These are phyloP conservation scores for Fraxinus sp. DNA, from an alignment of 305 asterid species.

Conservation along the genomic window DNA sequence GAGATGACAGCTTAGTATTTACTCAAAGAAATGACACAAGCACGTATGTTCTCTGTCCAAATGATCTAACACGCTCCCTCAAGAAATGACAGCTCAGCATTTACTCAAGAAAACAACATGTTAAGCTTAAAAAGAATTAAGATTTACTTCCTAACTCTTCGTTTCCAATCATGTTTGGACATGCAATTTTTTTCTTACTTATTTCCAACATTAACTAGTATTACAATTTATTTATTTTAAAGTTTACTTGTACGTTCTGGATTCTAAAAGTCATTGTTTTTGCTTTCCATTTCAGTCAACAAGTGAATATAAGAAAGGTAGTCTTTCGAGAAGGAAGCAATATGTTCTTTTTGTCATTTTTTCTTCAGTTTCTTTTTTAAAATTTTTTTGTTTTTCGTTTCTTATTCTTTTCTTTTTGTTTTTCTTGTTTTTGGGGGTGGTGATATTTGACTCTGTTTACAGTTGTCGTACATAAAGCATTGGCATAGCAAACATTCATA, in stretches of 20 bases:
- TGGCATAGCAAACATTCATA: not conserved
- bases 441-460: not conserved
- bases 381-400: not conserved
- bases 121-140: not conserved
- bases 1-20: not conserved
- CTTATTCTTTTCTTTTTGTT: not conserved
- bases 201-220: not conserved
- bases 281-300: not conserved
- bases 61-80: not conserved
- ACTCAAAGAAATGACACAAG: not conserved
- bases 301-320: not conserved
- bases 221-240: not conserved
- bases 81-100: not conserved
- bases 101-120: not conserved
- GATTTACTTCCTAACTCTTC: not conserved
- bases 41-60: not conserved
- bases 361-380: not conserved
- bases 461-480: not conserved
- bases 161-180: not conserved
- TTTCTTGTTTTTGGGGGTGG: not conserved
- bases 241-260: not conserved
- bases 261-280: not conserved
- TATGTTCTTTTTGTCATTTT: not conserved
- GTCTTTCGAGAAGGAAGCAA: not conserved
- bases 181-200: not conserved